A percentile compares a stretch with the other conserved stretches of the same genome.
Conservation (phyloP, 768 basidiomycete genomes). For the Trichaptum fuscoviolaceum region DNA sequence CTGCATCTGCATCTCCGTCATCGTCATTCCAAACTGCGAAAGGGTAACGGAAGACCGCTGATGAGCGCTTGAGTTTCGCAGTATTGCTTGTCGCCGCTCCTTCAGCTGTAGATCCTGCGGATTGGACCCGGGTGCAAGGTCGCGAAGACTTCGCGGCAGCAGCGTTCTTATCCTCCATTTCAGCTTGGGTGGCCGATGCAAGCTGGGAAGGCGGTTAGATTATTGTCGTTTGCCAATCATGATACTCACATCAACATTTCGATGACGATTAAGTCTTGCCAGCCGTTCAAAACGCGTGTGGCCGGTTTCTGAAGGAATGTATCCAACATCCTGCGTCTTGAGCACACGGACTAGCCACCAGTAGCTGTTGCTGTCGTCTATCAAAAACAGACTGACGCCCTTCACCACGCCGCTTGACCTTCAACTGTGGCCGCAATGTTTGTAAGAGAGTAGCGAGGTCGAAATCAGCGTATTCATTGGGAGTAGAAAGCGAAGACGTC, state of each 20-base stretch:
- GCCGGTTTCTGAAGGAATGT: slow-evolving; percentile 98
- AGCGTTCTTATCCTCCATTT: slow-evolving; percentile 47
- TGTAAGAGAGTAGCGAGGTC: slow-evolving; percentile 92
- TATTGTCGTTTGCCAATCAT: not conserved
- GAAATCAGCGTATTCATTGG: slow-evolving; percentile 90
- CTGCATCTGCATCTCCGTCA: slow-evolving; percentile 49
- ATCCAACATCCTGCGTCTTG: slow-evolving; percentile 97
- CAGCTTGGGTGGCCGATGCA: slow-evolving; percentile 68
- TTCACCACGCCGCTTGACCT: slow-evolving; percentile 97
- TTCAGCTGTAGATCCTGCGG: not conserved
- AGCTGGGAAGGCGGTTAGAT: slow-evolving; percentile 38
- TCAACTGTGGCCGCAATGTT: slow-evolving; percentile 98
- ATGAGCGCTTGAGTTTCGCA: slow-evolving; percentile 55
- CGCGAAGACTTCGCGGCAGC: slow-evolving; percentile 44
- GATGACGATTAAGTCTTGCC: slow-evolving; percentile 92
- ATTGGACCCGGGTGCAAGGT: not conserved
- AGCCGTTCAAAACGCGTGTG: slow-evolving; percentile 97
- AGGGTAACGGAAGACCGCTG: slow-evolving; percentile 68
- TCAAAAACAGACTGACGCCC: slow-evolving; percentile 91
- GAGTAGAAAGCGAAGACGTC: slow-evolving; percentile 80
- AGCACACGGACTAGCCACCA: slow-evolving; percentile 99
- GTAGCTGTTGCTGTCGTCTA: slow-evolving; percentile 99
- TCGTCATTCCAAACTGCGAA: slow-evolving; percentile 83
- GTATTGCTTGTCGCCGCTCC: not conserved
- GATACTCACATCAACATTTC: slow-evolving; percentile 85